A percentile compares a stretch with the other conserved stretches of the same genome.
Evolutionary conservation across 192 early-diverging fungal species (phyloP).

Genomic region (Podila clonocystis): DNA sequence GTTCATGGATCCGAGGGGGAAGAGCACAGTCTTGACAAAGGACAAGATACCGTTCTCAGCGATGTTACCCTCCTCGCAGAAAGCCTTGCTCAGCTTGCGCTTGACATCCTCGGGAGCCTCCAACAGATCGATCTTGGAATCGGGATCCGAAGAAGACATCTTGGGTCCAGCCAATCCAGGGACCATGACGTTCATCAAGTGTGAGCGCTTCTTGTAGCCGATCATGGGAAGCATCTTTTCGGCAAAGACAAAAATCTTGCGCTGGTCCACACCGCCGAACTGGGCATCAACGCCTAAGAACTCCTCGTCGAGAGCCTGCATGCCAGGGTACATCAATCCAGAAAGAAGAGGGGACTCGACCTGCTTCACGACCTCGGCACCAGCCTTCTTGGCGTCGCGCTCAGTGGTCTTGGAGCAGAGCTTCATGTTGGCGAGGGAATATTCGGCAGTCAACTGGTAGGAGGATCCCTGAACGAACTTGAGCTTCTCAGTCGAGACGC

Average conservation of each 20-base stretch:
- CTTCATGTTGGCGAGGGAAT: constrained; percentile 92
- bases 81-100: constrained; percentile 93
- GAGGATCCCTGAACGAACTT: constrained; percentile 90
- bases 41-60: constrained; percentile 90
- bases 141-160: constrained; percentile 96
- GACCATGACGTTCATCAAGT: constrained; percentile 99
- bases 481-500: constrained; percentile 92
- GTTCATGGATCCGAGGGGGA: constrained; percentile 85
- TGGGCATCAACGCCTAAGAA: constrained; percentile 95
- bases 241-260: constrained; percentile 99
- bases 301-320: constrained; percentile 99
- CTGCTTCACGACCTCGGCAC: constrained; percentile 99
- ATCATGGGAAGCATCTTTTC: constrained; percentile 94
- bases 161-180: constrained; percentile 93
- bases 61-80: constrained; percentile 97
- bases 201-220: constrained; percentile 96
- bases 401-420: constrained; percentile 87
- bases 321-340: constrained; percentile 96
- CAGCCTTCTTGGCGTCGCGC: constrained; percentile 98
- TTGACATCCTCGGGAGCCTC: constrained; percentile 82
- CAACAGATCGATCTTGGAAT: constrained; percentile 98
- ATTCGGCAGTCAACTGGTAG: constrained; percentile 90
- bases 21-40: constrained; percentile 91
- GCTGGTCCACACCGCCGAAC: constrained; percentile 98
- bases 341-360: constrained; percentile 86